Conservation (phyloP, 495 filamentous ascomycete genomes). For the Penicillium goetzii region DNA sequence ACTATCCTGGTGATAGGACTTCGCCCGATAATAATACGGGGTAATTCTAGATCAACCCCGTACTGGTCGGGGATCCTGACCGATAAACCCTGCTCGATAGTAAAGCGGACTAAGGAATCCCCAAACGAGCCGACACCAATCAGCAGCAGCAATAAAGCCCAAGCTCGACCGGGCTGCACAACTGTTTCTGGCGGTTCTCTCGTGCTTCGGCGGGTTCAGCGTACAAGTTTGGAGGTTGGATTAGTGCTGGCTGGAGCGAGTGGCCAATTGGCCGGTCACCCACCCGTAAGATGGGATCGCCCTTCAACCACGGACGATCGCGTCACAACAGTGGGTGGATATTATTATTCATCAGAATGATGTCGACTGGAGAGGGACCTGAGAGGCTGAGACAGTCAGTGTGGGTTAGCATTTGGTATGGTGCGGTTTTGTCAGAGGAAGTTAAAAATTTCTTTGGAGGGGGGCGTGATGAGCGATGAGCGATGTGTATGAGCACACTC, state of each 20-base stretch:
- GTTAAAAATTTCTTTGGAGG: neutral
- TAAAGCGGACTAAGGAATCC: neutral
- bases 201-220: neutral
- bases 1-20: neutral
- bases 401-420: neutral
- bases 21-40: neutral
- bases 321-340: neutral
- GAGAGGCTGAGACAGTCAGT: neutral
- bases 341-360: neutral
- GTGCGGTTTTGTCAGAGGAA: neutral
- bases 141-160: neutral
- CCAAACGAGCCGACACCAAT: neutral
- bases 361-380: neutral
- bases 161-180: neutral
- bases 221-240: neutral
- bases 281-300: constrained; percentile 7
- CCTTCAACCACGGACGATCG: constrained; percentile 4
- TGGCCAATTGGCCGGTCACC: constrained; percentile 12
- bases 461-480: neutral
- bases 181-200: constrained; percentile 7
- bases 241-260: neutral
- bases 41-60: neutral
- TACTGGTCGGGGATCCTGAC: neutral
- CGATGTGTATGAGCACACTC: neutral
- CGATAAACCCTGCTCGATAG: constrained; percentile 3